Percentiles rank a stretch among this genome's conserved stretches.
phyloP scores from a whole-genome alignment of 305 asterid genomes.

The Plantago lanceolata region DNA sequence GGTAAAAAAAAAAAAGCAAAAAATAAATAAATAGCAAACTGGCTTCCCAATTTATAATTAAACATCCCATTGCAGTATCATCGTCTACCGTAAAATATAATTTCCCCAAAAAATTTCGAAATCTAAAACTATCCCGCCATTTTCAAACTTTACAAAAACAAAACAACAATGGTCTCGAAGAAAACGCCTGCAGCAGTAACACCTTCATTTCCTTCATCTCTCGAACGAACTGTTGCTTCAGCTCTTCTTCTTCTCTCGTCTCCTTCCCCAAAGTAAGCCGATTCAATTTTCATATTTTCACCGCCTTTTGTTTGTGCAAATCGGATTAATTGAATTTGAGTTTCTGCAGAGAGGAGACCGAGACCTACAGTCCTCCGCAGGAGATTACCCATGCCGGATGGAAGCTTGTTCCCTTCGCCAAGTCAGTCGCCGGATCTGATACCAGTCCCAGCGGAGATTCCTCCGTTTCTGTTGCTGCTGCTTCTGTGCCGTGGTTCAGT shows the following conservation, averaged over 20 bases:
- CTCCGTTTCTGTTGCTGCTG: constrained; percentile 29
- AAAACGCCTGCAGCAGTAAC: constrained; percentile 26
- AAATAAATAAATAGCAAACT: too few relatives aligned
- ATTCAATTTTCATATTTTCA: background rate
- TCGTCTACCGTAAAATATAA: background rate
- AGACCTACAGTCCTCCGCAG: constrained; percentile 27
- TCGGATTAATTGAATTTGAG: background rate
- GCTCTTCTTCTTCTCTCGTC: constrained; percentile 72
- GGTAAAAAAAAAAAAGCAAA: too few relatives aligned
- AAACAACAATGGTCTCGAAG: constrained; percentile 26
- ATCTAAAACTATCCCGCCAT: constrained; percentile 49
- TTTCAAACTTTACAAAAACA: constrained; percentile 31
- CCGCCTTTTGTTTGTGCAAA: background rate
- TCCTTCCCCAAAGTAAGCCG: constrained; percentile 41
- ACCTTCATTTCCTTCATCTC: constrained; percentile 55
- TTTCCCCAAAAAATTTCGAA: constrained; percentile 7
- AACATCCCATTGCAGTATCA: too few relatives aligned
- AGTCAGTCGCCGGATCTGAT: constrained; percentile 37
- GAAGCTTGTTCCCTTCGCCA: constrained; percentile 28
- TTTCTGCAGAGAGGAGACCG: constrained; percentile 26
- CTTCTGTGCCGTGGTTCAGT: constrained; percentile 33
- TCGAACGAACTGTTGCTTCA: constrained; percentile 65
- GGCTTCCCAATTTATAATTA: too few relatives aligned
- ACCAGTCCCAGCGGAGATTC: constrained; percentile 29
- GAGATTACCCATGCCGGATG: constrained; percentile 35